These are phyloP conservation scores for Candida verbasci DNA, from an alignment of 805 yeast genomes.

Conservation along the genomic window DNA sequence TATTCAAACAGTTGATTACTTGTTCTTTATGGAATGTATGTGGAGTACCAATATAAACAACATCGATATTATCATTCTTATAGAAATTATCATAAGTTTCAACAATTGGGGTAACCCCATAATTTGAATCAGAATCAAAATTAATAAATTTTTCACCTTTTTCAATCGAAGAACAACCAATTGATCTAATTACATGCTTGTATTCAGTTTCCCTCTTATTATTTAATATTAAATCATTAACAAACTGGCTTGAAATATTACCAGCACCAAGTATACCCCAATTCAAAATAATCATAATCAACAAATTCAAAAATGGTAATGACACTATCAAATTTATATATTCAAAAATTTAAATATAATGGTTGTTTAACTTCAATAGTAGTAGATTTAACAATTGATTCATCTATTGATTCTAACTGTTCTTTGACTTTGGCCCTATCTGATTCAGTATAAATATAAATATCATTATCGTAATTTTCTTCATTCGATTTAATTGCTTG, in stretches of 20 bases:
- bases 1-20: slow-evolving; percentile 36
- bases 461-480: slow-evolving; percentile 4
- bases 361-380: slow-evolving; percentile 14
- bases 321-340: no score
- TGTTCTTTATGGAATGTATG: slow-evolving; percentile 48
- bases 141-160: slow-evolving; percentile 34
- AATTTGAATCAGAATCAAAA: slow-evolving; percentile 16
- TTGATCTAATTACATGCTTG: slow-evolving; percentile 30
- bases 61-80: slow-evolving; percentile 38
- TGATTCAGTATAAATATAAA: slow-evolving; percentile 16
- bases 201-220: slow-evolving; percentile 18
- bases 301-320: no score
- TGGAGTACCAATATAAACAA: slow-evolving; percentile 54
- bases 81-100: slow-evolving; percentile 43
- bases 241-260: slow-evolving; percentile 43
- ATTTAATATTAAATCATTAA: slow-evolving; percentile 31
- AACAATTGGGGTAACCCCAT: slow-evolving; percentile 20
- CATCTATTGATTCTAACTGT: slow-evolving; percentile 15
- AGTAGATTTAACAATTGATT: slow-evolving; percentile 14
- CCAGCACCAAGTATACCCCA: slow-evolving; percentile 54
- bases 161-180: slow-evolving; percentile 34
- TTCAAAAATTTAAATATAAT: slow-evolving; percentile 21
- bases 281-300: slow-evolving; percentile 14
- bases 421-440: slow-evolving; percentile 21
- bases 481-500: slow-evolving; percentile 5